Base-by-base conservation (phyloP, 2,329 filamentous ascomycete species). In the Alternaria sp. region DNA sequence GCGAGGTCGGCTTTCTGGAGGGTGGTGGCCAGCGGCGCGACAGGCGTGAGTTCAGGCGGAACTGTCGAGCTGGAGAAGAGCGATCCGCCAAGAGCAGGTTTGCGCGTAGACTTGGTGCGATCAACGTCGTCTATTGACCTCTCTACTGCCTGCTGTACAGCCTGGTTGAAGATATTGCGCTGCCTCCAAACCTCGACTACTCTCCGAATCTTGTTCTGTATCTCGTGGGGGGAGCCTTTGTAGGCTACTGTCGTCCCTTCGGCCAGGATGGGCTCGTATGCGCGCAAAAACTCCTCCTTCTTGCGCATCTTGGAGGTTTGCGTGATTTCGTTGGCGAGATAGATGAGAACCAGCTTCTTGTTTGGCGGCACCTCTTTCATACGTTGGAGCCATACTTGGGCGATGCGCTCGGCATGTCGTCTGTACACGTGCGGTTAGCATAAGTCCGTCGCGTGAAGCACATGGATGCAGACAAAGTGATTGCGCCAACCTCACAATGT, bases 181-280 rank as follows among this genome's bases (percentile, higher is more conserved):
- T 94, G 89, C 74, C 90, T 90, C 95, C 95, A 99, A 18, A 99
- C 95, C 73, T 98, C 94, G 3, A 98, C 88, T 0, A 98, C 94
- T 32, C 95, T 87, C 62, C 91, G 87, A 38, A 99, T 84, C 78
- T 97, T 97, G 60, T 87, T 86, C 77, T 98, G 95, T 28, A 97
- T 88, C 53, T 99, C 94, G 8, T 92, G 89, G 10, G 73, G 67
- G 2, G 93, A 90, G 62, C 93, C 93, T 79, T 94, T 97, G 79
- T 98, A 99, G 40, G 95, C 94, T n/a, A 87, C 85, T 14, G 92
- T 86, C 10, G 91, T 90, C n/a, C 93, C 94, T 78, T 99, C 95
- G 20, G 92, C 92, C 65, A 99, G 92, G 69, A 97, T 84, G 5
- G 95, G 94, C 46, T 94, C 91, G 79, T 97, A 98, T 8, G 95